Base-by-base conservation (phyloP, 106 monocot genomes). In the Gastrodia elata region DNA sequence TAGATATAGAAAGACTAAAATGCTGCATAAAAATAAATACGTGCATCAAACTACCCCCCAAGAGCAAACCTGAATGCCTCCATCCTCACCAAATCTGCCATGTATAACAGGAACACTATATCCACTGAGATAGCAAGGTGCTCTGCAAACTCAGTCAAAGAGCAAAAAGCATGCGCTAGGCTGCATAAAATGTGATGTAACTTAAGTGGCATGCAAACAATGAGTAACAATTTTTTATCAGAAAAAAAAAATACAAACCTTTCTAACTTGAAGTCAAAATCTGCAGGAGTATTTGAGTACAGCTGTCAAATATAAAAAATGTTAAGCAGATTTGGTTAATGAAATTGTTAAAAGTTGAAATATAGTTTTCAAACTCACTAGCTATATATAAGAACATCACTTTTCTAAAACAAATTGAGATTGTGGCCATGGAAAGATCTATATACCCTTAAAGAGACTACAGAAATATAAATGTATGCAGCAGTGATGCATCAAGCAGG, bases 251-350 rank as follows among this genome's bases (percentile, higher is more conserved):
- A 43, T 70, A 14, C 68, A 82, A 75, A 96, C 91, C 95, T 96
- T 78, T 92, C 86, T 71, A 96, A 75, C 78, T 96, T 92, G 83
- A 96, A 96, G 81, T 96, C 92, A 80, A 96, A 96, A 86, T 96
- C 95, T 34, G 95, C 85, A 71, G 95, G 95, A 36, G 95, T 96
- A 38, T 92, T 92, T 35, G 89, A 96, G 71, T 96, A 96, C 28
- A 96, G 77, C 89, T 96, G 94, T 70, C 38, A 71, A 22, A 72
- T 2, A 30, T 44, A 58, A 82, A n/a, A 0, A 70, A 48, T 46
- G 71, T 78, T 8, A 9, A n/a, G 22, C 11, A 38, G 8, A 40
- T 40, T 40, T 69, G 9, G 69, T 24, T 67, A 33, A 67, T 67
- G 37, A 67, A 37, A 37, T 37, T 37, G 37, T 15, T 36, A 9